Conservation (phyloP, 306 rosid genomes). For the Vachellia pachyceras region DNA sequence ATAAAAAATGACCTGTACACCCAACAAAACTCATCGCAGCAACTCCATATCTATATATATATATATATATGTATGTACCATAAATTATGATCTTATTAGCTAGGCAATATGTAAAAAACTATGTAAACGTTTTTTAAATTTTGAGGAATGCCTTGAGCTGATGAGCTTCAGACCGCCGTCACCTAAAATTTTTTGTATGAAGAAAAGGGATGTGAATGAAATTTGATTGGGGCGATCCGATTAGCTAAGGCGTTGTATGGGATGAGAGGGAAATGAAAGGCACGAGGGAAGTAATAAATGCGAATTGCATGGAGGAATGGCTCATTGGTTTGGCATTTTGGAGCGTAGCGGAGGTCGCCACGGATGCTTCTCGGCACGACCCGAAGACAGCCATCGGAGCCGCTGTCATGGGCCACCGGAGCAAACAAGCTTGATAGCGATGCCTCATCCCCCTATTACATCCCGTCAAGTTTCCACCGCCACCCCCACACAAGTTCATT, state of each 20-base stretch:
- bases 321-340: conserved; percentile 8
- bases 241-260: neutral
- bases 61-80: too few relatives aligned
- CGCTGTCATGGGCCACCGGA: conserved; percentile 44
- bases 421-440: conserved; percentile 51
- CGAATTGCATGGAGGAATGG: conserved; percentile 18
- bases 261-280: conserved; percentile 31
- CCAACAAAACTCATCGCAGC: conserved; percentile 11
- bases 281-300: conserved; percentile 30
- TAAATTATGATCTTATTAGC: too few relatives aligned
- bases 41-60: too few relatives aligned
- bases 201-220: neutral
- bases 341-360: conserved; percentile 32
- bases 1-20: neutral
- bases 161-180: neutral
- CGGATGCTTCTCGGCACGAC: conserved; percentile 40
- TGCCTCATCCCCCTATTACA: too few relatives aligned
- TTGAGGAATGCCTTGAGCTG: too few relatives aligned
- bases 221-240: conserved; percentile 36
- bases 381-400: conserved; percentile 44
- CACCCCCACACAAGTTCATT: too few relatives aligned
- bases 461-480: too few relatives aligned
- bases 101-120: too few relatives aligned
- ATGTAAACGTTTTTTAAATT: too few relatives aligned
- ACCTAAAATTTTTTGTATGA: neutral